These are phyloP conservation scores for Amanita subjunquillea DNA, from an alignment of 768 basidiomycete genomes.

Conservation along the genomic window DNA sequence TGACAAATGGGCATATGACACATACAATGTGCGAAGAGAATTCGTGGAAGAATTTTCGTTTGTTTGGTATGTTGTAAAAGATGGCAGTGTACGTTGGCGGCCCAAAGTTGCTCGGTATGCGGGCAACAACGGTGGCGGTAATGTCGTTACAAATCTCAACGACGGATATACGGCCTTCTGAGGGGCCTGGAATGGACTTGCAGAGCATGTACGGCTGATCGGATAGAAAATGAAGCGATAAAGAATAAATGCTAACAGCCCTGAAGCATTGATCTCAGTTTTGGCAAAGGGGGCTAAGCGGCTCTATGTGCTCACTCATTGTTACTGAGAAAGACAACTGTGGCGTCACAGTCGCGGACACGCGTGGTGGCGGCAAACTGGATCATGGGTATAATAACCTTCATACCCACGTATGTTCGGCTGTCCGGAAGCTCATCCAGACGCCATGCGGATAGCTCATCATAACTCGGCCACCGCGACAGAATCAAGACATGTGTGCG, in stretches of 20 bases:
- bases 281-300: not conserved
- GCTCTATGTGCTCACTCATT: not conserved
- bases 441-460: constrained; percentile 2
- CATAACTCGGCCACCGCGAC: constrained; percentile 1
- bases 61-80: constrained; percentile 10
- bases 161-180: constrained; percentile 2
- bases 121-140: constrained; percentile 9
- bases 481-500: constrained; percentile 1
- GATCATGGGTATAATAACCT: constrained; percentile 2
- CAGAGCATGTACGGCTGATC: not conserved
- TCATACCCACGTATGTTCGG: not conserved
- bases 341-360: not conserved
- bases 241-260: not conserved
- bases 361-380: constrained; percentile 2
- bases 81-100: constrained; percentile 15
- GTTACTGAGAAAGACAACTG: constrained; percentile 1
- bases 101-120: constrained; percentile 17
- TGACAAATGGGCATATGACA: not conserved
- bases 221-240: not conserved
- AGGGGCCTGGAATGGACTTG: not conserved
- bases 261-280: not conserved
- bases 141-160: constrained; percentile 5
- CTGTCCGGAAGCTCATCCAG: not conserved
- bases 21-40: not conserved
- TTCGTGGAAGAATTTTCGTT: constrained; percentile 14